Percentiles rank a stretch among this genome's conserved stretches.
phyloP scores from a whole-genome alignment of 2,329 filamentous ascomycete genomes.

The Lasiodiplodia theobromae region DNA sequence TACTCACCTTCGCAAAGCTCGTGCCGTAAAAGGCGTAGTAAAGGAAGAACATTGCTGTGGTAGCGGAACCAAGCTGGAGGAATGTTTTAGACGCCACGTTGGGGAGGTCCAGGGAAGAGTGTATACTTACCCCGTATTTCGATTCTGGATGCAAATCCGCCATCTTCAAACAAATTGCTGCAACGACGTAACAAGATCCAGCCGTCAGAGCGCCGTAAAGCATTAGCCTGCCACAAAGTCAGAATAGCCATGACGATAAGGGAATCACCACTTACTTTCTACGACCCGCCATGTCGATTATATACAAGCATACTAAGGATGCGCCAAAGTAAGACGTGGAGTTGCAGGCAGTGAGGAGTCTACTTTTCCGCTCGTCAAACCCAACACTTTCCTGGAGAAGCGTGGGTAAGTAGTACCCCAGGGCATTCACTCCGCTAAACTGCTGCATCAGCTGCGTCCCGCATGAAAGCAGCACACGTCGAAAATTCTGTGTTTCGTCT shows the following conservation, averaged over 20 bases:
- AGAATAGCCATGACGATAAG: neutral
- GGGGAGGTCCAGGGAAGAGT: too few relatives aligned
- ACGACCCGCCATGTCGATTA: conserved; percentile 33
- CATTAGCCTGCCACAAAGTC: neutral
- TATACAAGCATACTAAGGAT: conserved; percentile 35
- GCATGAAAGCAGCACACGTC: conserved; percentile 31
- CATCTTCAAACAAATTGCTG: neutral
- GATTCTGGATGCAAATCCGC: neutral
- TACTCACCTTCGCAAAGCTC: conserved; percentile 40
- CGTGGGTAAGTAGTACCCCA: conserved; percentile 33
- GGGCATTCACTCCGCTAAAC: conserved; percentile 32
- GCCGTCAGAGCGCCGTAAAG: conserved; percentile 2
- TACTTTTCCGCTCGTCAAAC: conserved; percentile 32
- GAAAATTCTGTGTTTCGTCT: conserved; percentile 30
- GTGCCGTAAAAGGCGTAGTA: conserved; percentile 63
- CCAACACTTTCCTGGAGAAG: conserved; percentile 33
- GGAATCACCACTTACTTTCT: conserved; percentile 4
- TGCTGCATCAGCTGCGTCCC: conserved; percentile 34
- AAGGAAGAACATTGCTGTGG: conserved; percentile 46
- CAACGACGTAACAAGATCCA: conserved; percentile 2
- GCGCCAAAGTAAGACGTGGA: conserved; percentile 37
- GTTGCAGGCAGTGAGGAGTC: conserved; percentile 35
- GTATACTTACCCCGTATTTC: neutral
- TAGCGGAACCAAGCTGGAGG: neutral
- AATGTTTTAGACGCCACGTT: neutral